phyloP scores from a whole-genome alignment of 2,329 filamentous ascomycete species.

The Magnaporthales sp. region DNA sequence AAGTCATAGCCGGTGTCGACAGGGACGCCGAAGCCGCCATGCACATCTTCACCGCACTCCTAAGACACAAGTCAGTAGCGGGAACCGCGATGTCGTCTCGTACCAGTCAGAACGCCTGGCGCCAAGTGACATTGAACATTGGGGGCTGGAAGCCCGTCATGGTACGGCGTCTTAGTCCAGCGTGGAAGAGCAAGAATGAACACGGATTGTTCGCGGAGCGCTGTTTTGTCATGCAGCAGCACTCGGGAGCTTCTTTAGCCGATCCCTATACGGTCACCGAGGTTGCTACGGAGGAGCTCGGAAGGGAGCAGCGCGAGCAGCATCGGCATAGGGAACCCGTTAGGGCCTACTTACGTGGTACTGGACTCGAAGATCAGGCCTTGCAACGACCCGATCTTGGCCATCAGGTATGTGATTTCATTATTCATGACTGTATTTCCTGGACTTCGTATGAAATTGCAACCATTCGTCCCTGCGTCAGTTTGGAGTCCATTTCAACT shows the following conservation, averaged over 20 bases:
- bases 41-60: slow-evolving; percentile 23
- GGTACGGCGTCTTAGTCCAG: slow-evolving; percentile 30
- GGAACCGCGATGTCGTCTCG: background rate
- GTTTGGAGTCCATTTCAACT: background rate
- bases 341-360: background rate
- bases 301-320: background rate
- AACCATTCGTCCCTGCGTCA: background rate
- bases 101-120: slow-evolving; percentile 21
- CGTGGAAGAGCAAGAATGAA: slow-evolving; percentile 31
- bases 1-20: slow-evolving; percentile 19
- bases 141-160: slow-evolving; percentile 37
- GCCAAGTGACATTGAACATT: slow-evolving; percentile 34
- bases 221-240: slow-evolving; percentile 32
- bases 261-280: background rate
- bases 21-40: slow-evolving; percentile 27
- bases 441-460: background rate
- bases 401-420: background rate
- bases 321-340: background rate
- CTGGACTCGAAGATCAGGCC: background rate
- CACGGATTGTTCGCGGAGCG: slow-evolving; percentile 36
- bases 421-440: background rate
- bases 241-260: slow-evolving; percentile 3
- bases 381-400: background rate
- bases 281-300: background rate
- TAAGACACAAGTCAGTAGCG: slow-evolving; percentile 15